Evolutionary conservation across 2,329 filamentous ascomycete genomes (phyloP).

Genomic region (Pseudogymnoascus verrucosus): DNA sequence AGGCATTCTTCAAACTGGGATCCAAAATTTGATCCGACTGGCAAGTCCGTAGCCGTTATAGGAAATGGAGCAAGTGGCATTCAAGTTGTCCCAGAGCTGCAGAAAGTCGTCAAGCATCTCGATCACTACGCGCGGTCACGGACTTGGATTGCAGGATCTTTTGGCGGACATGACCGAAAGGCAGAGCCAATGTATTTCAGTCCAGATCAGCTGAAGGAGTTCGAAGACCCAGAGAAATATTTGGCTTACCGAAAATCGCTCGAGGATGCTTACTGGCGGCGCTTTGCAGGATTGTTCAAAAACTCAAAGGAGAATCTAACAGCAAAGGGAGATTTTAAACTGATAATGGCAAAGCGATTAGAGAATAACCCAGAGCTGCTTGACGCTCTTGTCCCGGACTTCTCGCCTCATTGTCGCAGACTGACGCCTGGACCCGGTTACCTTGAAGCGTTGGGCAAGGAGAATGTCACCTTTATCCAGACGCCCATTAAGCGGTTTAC

Average conservation of each 20-base stretch:
- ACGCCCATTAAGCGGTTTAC: constrained; percentile 51
- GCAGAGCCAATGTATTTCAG: constrained; percentile 47
- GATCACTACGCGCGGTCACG: constrained; percentile 58
- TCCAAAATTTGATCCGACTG: constrained; percentile 40
- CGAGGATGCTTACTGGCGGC: constrained; percentile 55
- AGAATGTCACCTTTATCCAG: constrained; percentile 55
- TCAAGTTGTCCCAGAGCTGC: constrained; percentile 47
- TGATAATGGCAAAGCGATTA: constrained; percentile 47
- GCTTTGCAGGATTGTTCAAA: constrained; percentile 47
- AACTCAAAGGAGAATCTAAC: constrained; percentile 41
- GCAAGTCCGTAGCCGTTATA: constrained; percentile 46
- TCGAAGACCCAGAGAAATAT: constrained; percentile 54
- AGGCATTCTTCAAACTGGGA: constrained; percentile 57
- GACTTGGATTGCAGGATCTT: constrained; percentile 61
- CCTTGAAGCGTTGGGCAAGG: constrained; percentile 53
- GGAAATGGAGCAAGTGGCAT: constrained; percentile 57
- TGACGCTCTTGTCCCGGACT: constrained; percentile 51
- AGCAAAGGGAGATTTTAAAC: constrained; percentile 38
- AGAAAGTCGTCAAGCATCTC: constrained; percentile 40
- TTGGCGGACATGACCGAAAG: constrained; percentile 45
- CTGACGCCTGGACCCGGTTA: constrained; percentile 61
- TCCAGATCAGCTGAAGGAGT: constrained; percentile 45
- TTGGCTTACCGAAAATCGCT: constrained; percentile 48
- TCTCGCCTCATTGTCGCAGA: constrained; percentile 55
- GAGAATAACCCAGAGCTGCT: constrained; percentile 47